Conservation (phyloP, 441 rosid genomes). For the Euphorbia schlechtendalii region DNA sequence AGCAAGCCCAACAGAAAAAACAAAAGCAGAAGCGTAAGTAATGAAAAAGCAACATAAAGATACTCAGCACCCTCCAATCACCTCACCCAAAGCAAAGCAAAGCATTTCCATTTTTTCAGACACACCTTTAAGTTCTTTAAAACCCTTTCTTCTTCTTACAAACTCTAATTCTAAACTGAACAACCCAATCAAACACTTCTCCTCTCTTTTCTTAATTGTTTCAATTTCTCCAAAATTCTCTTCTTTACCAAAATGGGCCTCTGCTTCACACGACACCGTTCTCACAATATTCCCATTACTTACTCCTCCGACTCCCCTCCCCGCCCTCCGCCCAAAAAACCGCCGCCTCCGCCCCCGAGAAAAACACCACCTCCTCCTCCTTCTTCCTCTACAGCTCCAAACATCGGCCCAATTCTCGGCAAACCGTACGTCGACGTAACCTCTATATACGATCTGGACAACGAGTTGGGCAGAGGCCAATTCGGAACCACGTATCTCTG, state of each 20-base stretch:
- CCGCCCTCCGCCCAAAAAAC: constrained; percentile 10
- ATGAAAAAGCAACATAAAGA: constrained; percentile 19
- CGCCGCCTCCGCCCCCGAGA: constrained; percentile 12
- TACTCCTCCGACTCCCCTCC: constrained; percentile 42
- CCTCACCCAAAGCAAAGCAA: constrained; percentile 45
- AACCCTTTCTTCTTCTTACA: no score
- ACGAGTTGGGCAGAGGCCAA: constrained; percentile 86
- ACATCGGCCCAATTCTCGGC: constrained; percentile 42
- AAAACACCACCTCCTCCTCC: constrained; percentile 23
- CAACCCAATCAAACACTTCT: no score
- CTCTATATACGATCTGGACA: constrained; percentile 47
- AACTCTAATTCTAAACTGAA: no score
- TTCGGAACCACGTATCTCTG: constrained; percentile 77
- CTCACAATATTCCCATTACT: constrained; percentile 51
- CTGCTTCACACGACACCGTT: constrained; percentile 38
- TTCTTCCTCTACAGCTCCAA: constrained; percentile 17
- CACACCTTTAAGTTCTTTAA: neutral
- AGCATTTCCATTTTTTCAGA: constrained; percentile 17
- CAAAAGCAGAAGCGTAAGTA: neutral
- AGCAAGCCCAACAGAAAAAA: neutral
- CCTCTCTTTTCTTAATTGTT: no score
- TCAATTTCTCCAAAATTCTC: no score
- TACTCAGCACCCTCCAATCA: no score
- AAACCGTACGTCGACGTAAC: constrained; percentile 65
- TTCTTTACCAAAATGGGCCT: constrained; percentile 34